Base-by-base conservation (phyloP, 768 basidiomycete species). In the Boletus sensibilis region DNA sequence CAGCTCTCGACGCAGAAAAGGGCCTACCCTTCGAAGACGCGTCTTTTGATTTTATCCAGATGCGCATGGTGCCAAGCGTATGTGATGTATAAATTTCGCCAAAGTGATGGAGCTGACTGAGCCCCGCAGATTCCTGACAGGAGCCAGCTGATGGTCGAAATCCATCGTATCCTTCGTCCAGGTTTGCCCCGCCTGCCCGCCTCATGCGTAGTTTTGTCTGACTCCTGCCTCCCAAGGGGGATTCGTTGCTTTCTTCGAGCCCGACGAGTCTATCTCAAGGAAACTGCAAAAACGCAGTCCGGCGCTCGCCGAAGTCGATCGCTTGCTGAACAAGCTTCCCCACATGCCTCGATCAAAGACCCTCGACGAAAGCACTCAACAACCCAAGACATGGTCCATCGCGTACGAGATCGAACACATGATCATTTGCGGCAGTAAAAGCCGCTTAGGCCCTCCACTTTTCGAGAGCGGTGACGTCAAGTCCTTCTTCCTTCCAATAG, bases 31-130 rank as follows among this genome's bases (percentile, higher is more conserved):
- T 58, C 7, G 40, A 55, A 38, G 53, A 58, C 43, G 49, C 37
- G n/a, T 58, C 53, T 13, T 55, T 58, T 39, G 57, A 58, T 41
- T 42, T 55, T 16, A 33, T 58, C 13, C 57, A 58, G 25, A 58
- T 58, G 57, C 37, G 57, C 25, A 50, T 43, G 4, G 57, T 55
- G 20, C 57, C 57, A 10, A 58, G 57, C 31, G 53, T 55, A 35
- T 3, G 53, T 27, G 20, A 10, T 12, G n/a, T 18, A 23, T n/a
- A 5, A 1, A 3, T 46, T 40, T 25, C 6, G 18, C 35, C 34
- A 14, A 45, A 31, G 47, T 14, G 29, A 40, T 23, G 14, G 34
- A 21, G n/a, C 23, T 18, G 8, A 54, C 2, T 11, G 23, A 11
- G 12, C 8, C n/a, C 25, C 33, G 33, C 34, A 53, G 52, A 35